Evolutionary conservation across 805 yeast genomes (phyloP), one percentile per base, ranked within the genome.

Genomic region (Pichia membranifaciens): DNA sequence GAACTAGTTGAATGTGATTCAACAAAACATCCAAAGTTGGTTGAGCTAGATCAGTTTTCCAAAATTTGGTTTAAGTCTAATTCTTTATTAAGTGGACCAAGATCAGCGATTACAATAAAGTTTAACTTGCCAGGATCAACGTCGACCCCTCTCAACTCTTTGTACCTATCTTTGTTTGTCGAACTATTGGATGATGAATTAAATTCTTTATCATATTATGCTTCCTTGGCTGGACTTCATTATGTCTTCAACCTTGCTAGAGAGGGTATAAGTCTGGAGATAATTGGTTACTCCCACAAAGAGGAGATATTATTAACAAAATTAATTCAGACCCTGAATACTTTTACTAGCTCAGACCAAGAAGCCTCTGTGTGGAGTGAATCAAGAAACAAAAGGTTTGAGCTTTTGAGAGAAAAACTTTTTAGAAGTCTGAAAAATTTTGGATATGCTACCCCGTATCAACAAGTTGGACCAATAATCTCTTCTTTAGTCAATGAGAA

Each of bases 41-140:
- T 93, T 47, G 66, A 74, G 49, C 71, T 75, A 40, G 71, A 74
- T 40, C 65, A 73, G 13, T 71, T 71, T 41, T 65, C 73, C 34
- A 82, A 81, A 55, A 68, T 87, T 33, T 91, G 98, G 98, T 87
- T 72, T 64, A 91, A 91, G 62, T 84, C 84, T 56, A 96, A 91
- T 67, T 96, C 91, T 55, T 79, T 82, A 43, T 86, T 91, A 60
- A 79, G 84, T 71, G 85, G 87, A 16, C 99, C 98, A 43, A 86
- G 90, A 67, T 93, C 93, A 0, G 72, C 78, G 42, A 77, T 89
- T 28, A 76, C 78, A 35, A 61, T 87, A 45, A 71, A 76, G 36
- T 72, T 91, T 53, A 82, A 81, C 51, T 67, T 80, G 37, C 95
- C 96, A 1, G 70, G 75, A 12, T 71, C 84, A 0, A 75, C 75